These are phyloP conservation scores for Phialophora verrucosa DNA, from an alignment of 2,329 filamentous ascomycete genomes.

Conservation along the genomic window DNA sequence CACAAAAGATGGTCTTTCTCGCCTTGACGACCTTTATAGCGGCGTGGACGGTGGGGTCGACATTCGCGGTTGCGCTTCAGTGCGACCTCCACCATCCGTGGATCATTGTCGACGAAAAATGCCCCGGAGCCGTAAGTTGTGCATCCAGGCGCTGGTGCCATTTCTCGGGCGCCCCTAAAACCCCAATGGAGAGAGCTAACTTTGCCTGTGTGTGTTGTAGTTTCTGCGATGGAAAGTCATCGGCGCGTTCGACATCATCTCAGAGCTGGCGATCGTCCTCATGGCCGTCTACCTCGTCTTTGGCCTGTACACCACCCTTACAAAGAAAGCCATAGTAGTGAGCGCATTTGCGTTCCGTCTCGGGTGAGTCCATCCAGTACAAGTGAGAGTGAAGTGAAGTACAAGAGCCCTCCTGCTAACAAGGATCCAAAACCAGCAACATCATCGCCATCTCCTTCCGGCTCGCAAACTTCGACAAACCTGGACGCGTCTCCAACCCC, in stretches of 20 bases:
- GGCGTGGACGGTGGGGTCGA: conserved; percentile 37
- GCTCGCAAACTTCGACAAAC: conserved; percentile 43
- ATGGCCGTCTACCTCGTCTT: conserved; percentile 43
- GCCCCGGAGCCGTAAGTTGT: conserved; percentile 36
- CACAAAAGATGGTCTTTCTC: conserved; percentile 31
- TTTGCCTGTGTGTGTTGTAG: conserved; percentile 30
- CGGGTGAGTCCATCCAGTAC: conserved; percentile 42
- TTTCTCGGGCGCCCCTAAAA: background rate
- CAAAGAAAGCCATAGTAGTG: conserved; percentile 45
- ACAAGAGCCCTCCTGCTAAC: background rate
- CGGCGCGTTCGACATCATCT: conserved; percentile 45
- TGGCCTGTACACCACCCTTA: conserved; percentile 44
- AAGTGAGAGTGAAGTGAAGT: conserved; percentile 13
- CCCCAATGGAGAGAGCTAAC: conserved; percentile 2
- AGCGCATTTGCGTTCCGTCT: conserved; percentile 47
- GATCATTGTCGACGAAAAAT: conserved; percentile 36
- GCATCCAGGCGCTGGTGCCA: background rate
- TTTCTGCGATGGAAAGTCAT: conserved; percentile 41
- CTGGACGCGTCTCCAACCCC: conserved; percentile 44
- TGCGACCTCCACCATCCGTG: conserved; percentile 41
- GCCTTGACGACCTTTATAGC: conserved; percentile 29
- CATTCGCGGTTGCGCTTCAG: conserved; percentile 40
- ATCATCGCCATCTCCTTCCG: conserved; percentile 48
- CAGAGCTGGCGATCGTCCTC: conserved; percentile 44
- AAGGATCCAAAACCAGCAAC: conserved; percentile 39